Base-by-base conservation (phyloP, 2,329 filamentous ascomycete species). In the Eurotiales sp. region DNA sequence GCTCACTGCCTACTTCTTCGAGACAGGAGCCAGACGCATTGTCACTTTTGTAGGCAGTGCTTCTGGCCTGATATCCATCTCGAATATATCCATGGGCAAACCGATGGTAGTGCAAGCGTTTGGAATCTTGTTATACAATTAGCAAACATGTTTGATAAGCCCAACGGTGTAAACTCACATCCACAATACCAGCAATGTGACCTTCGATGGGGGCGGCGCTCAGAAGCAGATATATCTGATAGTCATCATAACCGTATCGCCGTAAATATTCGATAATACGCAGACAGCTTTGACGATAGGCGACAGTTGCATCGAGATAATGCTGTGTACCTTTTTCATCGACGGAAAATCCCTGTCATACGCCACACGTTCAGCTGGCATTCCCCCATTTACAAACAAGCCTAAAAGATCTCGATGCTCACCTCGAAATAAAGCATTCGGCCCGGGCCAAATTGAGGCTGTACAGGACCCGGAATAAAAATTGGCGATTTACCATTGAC, bases 41-140 rank as follows among this genome's bases (percentile, higher is more conserved):
- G 43, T 40, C 52, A 76, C 68, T 73, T 83, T 82, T 64, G 80
- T 74, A 2, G 79, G 81, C 6, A 78, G 76, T 4, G 75, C 76
- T 51, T 78, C 77, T 0, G 90, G 88, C 42, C 83, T 81, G 59
- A 96, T 92, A 65, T 96, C 90, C 69, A 96, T 95, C 64, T 93
- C 88, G 62, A 96, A 96, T 48, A 96, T 95, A 71, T 96, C 91
- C 77, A 95, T 89, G 1, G 91, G 91, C 49, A 96, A 66, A 0
- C 90, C 90, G 53, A 96, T 75, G 0, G 91, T 96, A 3, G 90
- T 95, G 64, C 91, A 96, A 0, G 87, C 88, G 65, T 96, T 95
- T 0, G 90, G 90, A 44, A 95, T 88, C 47, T 47, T 21, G 8
- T 19, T 14, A 32, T 40, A 19, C 7, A 42, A 29, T 43, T 12